Base-by-base conservation (phyloP, 768 basidiomycete species). In the Hericium erinaceus region DNA sequence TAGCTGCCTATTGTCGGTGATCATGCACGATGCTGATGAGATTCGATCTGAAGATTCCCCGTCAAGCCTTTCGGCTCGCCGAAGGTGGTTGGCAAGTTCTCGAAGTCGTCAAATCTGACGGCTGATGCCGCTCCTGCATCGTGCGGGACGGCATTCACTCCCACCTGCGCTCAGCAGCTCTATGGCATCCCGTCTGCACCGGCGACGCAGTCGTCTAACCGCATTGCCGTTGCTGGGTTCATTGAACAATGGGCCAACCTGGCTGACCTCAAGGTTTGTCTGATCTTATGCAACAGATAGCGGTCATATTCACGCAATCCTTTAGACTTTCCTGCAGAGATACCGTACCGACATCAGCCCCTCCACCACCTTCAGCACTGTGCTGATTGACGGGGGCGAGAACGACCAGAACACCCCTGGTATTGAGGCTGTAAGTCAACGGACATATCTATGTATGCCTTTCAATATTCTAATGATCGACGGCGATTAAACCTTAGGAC, bases 111-210 rank as follows among this genome's bases (percentile, higher is more conserved):
- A 50, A 26, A 28, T 8, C 22, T 26, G 49, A n/a, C 28, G 26
- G n/a, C 33, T 7, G n/a, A 28, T n/a, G 33, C 55, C 15, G 28
- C 46, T 4, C 55, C 55, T 16, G 39, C 41, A 1, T 48, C 55
- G 12, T 56, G 55, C 33, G 24, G 13, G 22, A 46, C 6, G 13
- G 48, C 40, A 6, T 55, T 70, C 53, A 70, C 68, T 2, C 70
- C 70, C 0, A 58, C 64, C 5, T 72, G 68, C 41, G 48, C 73
- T 4, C 70, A 72, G 53, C 67, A 67, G 6, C 54, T 72, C 10
- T 75, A 73, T 59, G 68, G 70, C 24, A 68, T 75, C 48, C 72
- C 73, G 1, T 60, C 68, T 16, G 68, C 72, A 1, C 54, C 61
- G 1, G 68, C 68, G 2, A 67, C 62, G 0, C 41, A 66, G 11